Percentiles rank a stretch among this genome's conserved stretches.
Conservation (phyloP, 805 yeast genomes). For the Metschnikowia bowlesiae region DNA sequence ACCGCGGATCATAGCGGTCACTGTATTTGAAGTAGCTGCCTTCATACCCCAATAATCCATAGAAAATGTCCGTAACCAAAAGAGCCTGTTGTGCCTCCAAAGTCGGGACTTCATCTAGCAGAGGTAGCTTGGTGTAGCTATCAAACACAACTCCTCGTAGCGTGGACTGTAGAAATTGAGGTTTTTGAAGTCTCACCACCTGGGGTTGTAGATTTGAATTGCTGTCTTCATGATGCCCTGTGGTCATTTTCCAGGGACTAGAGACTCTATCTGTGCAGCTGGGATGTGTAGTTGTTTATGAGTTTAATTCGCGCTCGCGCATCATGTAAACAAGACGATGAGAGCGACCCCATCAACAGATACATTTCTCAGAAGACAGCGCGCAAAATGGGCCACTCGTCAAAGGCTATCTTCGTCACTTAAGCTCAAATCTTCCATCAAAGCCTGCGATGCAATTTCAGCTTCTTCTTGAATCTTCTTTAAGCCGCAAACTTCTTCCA, state of each 20-base stretch:
- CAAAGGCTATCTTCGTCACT: constrained; percentile 10
- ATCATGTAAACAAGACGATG: constrained; percentile 3
- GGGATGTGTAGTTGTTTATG: constrained; percentile 3
- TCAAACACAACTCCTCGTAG: background rate
- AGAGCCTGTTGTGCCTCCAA: constrained; percentile 65
- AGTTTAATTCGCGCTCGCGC: constrained; percentile 2
- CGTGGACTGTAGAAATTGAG: constrained; percentile 4
- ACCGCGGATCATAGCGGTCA: constrained; percentile 50
- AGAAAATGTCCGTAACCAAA: constrained; percentile 64
- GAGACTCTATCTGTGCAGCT: constrained; percentile 3
- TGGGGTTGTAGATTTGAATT: background rate
- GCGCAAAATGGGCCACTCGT: background rate
- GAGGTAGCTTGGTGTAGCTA: constrained; percentile 5
- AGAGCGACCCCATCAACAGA: background rate
- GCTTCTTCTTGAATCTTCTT: constrained; percentile 67
- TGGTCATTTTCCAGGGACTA: background rate
- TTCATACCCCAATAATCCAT: constrained; percentile 66
- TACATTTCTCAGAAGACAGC: no score
- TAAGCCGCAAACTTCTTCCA: constrained; percentile 80
- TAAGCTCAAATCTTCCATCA: constrained; percentile 21
- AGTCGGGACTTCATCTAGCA: constrained; percentile 33
- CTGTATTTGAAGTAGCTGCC: constrained; percentile 73
- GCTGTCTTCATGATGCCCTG: constrained; percentile 3
- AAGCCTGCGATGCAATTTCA: constrained; percentile 42
- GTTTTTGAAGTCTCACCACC: constrained; percentile 7